Percentiles rank a stretch among this genome's conserved stretches.
Conservation (phyloP, 805 yeast genomes). For the Candida taoyuanica region DNA sequence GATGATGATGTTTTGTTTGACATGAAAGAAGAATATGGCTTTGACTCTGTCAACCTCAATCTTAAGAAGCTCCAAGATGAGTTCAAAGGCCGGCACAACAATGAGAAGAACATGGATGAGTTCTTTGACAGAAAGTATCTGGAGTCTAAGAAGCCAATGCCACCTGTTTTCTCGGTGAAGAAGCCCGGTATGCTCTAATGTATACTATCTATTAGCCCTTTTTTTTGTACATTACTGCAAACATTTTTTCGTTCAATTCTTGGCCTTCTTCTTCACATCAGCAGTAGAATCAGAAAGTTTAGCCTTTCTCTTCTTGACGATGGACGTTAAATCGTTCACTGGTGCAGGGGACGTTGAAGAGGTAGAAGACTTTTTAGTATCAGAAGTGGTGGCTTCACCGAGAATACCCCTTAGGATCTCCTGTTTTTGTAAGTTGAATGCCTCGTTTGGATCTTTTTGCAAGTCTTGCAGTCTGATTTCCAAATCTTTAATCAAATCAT, state of each 20-base stretch:
- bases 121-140: neutral
- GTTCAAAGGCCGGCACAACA: neutral
- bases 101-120: neutral
- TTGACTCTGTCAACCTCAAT: conserved; percentile 16
- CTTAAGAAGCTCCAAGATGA: conserved; percentile 4
- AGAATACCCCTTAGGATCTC: conserved; percentile 52
- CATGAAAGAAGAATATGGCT: conserved; percentile 22
- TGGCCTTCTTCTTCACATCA: conserved; percentile 16
- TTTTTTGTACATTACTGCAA: neutral
- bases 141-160: neutral
- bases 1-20: conserved; percentile 12
- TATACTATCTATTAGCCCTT: neutral
- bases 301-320: conserved; percentile 53
- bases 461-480: conserved; percentile 52
- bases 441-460: conserved; percentile 45
- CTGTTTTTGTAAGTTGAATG: conserved; percentile 45
- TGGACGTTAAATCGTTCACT: conserved; percentile 58
- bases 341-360: conserved; percentile 26
- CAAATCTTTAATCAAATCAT: conserved; percentile 51
- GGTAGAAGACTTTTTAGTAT: conserved; percentile 23
- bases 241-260: conserved; percentile 5
- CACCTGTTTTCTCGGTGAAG: neutral
- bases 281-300: conserved; percentile 15
- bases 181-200: neutral
- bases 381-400: conserved; percentile 37